phyloP scores from a whole-genome alignment of 345 rosid species.

The Eucalyptus pumila region DNA sequence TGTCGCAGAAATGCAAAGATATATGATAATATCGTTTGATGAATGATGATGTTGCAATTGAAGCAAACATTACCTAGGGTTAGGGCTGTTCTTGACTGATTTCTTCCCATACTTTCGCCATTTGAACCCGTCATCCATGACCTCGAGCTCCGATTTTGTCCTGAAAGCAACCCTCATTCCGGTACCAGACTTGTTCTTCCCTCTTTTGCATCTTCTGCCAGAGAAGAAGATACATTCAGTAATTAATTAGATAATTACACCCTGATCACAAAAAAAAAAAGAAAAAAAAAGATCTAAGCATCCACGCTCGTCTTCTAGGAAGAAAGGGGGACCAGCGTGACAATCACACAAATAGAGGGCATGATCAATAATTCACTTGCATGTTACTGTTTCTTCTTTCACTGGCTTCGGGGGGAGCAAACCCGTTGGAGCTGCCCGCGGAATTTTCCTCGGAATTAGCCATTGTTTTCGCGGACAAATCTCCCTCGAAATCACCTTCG shows the following conservation, averaged over 20 bases:
- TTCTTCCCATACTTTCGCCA: conserved; percentile 98
- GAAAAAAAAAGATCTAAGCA: neutral
- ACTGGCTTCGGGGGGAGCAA: neutral
- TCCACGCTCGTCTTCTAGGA: neutral
- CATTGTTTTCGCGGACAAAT: conserved; percentile 9
- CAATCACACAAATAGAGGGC: neutral
- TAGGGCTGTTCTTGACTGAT: conserved; percentile 69
- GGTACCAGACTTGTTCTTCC: conserved; percentile 17
- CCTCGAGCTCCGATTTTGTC: conserved; percentile 66
- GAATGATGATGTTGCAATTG: neutral
- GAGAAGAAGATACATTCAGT: neutral
- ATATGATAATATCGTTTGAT: neutral
- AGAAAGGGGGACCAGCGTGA: neutral
- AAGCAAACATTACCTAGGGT: conserved; percentile 54
- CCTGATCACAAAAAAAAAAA: neutral
- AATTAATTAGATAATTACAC: neutral
- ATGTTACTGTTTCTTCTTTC: conserved; percentile 9
- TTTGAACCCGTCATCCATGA: conserved; percentile 87
- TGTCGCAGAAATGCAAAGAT: neutral
- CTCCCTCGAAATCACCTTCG: conserved; percentile 8
- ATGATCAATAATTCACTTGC: conserved; percentile 18
- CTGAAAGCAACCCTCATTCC: conserved; percentile 64
- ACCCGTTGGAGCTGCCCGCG: neutral
- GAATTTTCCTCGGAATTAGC: neutral
- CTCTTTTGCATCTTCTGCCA: conserved; percentile 8